These are phyloP conservation scores for Exophiala oligosperma DNA, from an alignment of 2,329 filamentous ascomycete genomes.

Conservation along the genomic window DNA sequence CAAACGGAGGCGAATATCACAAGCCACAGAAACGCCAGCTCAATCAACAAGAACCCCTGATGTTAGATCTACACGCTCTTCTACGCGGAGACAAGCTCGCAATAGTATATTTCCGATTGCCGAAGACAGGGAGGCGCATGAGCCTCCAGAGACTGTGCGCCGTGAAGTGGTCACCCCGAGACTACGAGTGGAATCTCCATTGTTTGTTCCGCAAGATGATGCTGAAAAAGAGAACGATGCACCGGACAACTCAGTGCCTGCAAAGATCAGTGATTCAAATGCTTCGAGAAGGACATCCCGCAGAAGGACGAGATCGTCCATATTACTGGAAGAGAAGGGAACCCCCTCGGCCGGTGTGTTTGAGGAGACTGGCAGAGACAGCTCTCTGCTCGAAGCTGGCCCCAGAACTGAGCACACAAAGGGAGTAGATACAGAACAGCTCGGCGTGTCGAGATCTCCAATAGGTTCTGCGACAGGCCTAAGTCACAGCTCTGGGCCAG, in stretches of 20 bases:
- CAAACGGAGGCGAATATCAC: constrained; percentile 23
- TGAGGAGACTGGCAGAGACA: not conserved
- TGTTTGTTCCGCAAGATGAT: constrained; percentile 7
- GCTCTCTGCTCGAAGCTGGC: not conserved
- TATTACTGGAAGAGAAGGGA: not conserved
- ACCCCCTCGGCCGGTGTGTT: not conserved
- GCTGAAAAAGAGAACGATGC: not conserved
- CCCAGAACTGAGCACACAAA: not conserved
- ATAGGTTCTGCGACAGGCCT: too few relatives aligned
- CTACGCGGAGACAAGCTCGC: constrained; percentile 6
- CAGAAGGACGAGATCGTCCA: not conserved
- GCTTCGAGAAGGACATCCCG: not conserved
- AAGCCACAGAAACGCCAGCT: not conserved
- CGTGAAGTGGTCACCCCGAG: not conserved
- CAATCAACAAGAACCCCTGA: not conserved
- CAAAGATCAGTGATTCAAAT: not conserved
- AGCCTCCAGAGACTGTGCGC: not conserved
- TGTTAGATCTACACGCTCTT: not conserved
- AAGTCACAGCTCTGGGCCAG: too few relatives aligned
- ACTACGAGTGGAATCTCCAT: constrained; percentile 3
- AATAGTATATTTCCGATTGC: constrained; percentile 15
- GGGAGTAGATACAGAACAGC: too few relatives aligned
- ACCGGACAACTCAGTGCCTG: too few relatives aligned
- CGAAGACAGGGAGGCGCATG: constrained; percentile 8
- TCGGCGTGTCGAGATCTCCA: too few relatives aligned